phyloP scores from a whole-genome alignment of 2,329 filamentous ascomycete genomes.

The Penicillium sp. region DNA sequence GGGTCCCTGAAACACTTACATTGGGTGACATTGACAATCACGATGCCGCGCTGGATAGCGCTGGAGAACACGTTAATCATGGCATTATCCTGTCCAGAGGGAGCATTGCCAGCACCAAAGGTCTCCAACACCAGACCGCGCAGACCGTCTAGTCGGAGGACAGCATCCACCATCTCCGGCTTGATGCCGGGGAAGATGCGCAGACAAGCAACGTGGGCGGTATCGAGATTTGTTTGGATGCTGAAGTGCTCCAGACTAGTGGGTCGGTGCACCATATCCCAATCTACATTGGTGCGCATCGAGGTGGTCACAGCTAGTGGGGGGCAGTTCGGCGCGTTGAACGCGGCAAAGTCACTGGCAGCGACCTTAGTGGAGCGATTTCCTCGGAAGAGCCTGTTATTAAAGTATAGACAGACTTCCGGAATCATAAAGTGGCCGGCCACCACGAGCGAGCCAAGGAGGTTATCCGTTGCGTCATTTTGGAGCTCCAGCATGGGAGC shows the following conservation, averaged over 20 bases:
- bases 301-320: conserved; percentile 82
- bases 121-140: conserved; percentile 86
- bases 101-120: conserved; percentile 91
- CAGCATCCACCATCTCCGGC: conserved; percentile 88
- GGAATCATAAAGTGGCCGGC: conserved; percentile 92
- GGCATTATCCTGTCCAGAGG: conserved; percentile 76
- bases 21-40: conserved; percentile 90
- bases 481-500: conserved; percentile 89
- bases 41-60: conserved; percentile 77
- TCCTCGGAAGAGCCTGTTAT: conserved; percentile 85
- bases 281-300: conserved; percentile 78
- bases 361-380: conserved; percentile 89
- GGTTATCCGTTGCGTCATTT: conserved; percentile 88
- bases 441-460: conserved; percentile 84
- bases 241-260: conserved; percentile 74
- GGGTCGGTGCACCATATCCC: conserved; percentile 75
- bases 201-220: conserved; percentile 85
- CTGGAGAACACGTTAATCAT: conserved; percentile 77
- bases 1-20: conserved; percentile 60
- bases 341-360: conserved; percentile 83
- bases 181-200: conserved; percentile 91
- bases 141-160: conserved; percentile 75
- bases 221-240: conserved; percentile 76
- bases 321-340: conserved; percentile 83
- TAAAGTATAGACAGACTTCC: conserved; percentile 92